Base-by-base conservation (phyloP, 2,329 filamentous ascomycete genomes). In the Capronia americana region DNA sequence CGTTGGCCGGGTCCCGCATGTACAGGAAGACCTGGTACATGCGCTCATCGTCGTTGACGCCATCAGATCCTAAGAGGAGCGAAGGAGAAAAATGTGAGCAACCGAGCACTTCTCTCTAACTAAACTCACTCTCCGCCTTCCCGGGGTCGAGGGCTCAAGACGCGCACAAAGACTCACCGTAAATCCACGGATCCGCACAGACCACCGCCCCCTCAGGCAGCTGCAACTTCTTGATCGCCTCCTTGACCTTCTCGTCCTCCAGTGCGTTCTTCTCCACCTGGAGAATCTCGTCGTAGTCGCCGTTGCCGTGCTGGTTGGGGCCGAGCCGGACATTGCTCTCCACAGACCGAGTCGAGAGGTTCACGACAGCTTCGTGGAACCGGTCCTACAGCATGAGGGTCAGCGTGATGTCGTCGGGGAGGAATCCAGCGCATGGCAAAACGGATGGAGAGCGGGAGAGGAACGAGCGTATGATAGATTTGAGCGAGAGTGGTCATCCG, bases 141-240 rank as follows among this genome's bases (percentile, higher is more conserved):
- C 38, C 38, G 17, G 38, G 3, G n/a, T n/a, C 14, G 10, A 20
- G 23, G 38, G 24, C 28, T 28, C 28, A 1, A 53, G 23, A 53
- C 17, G 32, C 41, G 6, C 41, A 10, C 2, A 48, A 32, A 20
- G 24, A 12, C 66, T 75, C 78, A 75, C 84, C 86, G 69, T 92
- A 93, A 44, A 91, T 91, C 90, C 90, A 93, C 0, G 86, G 86
- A 69, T 88, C 87, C 58, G 82, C 81, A 67, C 87, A 84, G 23
- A 89, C 80, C 1, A 82, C 81, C 6, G 85, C 81, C 23, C 85
- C 86, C 69, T 85, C 77, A 0, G 87, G 86, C 0, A 89, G 79
- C 64, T 87, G 76, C 66, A 89, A 70, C 71, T 88, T 88, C 38
- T 83, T 84, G 63, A 88, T 82, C 68, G 86, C 86, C 2, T 83